Evolutionary conservation across 441 rosid species (phyloP), one percentile per base, ranked within the genome.

Genomic region (Gossypium gossypioides): DNA sequence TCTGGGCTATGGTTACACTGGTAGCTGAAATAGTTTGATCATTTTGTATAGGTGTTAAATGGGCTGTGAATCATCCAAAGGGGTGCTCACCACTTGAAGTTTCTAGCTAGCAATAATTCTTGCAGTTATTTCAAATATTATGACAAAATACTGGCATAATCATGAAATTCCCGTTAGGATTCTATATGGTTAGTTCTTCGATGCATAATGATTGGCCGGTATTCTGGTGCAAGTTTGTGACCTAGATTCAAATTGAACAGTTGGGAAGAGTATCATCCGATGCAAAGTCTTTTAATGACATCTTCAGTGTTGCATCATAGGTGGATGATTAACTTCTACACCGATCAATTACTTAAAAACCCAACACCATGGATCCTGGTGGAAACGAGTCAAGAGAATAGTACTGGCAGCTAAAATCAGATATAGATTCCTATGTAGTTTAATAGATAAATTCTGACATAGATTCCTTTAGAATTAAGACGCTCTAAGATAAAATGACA

Each of bases 371-470:
- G 42, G 57, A 46, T 66, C 57, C 57, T 48, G 27, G 56, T 25
- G 7, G 8, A 66, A 66, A 65, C 21, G 3, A 24, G 22, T 46
- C n/a, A 13, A 46, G 37, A 25, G 21, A 7, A 25, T n/a, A 1
- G 22, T 46, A 13, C 22, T 1, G 10, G n/a, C 18, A 24, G 8
- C 0, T 13, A 22, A 66, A 48, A 48, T 48, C 40, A 66, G 6
- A 66, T 46, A 66, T 46, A 67, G 58, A 67, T 48, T 25, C 22
- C 22, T 66, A 48, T 46, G 34, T 32, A 12, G 27, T 68, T 68
- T 68, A 16, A 52, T 51, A 18, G 32, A 42, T 18, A 64, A 44
- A 64, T 44, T 13, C 55, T 22, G 56, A 65, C 44, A 65, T 44
- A 65, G 34, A 42, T 18, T 68, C 48, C 61, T 52, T 69, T 19